phyloP scores from a whole-genome alignment of 2,329 filamentous ascomycete genomes.

The Mariannaea sp. region DNA sequence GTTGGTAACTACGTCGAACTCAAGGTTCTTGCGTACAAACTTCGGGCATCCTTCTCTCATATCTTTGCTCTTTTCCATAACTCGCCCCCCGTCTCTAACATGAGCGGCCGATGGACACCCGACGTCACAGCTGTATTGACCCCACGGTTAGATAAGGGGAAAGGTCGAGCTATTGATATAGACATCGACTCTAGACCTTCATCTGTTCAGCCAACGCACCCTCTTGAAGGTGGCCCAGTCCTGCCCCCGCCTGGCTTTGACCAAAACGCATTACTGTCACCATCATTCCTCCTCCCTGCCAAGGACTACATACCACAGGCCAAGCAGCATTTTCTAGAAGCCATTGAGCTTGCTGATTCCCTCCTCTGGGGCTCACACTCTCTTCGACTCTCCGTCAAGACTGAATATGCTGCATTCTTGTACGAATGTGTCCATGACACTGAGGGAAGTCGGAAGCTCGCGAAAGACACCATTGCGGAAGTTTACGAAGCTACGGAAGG shows the following conservation, averaged over 20 bases:
- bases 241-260: constrained; percentile 61
- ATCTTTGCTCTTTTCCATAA: constrained; percentile 98
- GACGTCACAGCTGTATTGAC: constrained; percentile 48
- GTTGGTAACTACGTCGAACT: constrained; percentile 79
- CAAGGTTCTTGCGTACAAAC: constrained; percentile 87
- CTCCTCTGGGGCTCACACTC: constrained; percentile 88
- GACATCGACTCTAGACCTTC: constrained; percentile 48
- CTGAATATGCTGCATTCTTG: constrained; percentile 90
- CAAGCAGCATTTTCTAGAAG: constrained; percentile 78
- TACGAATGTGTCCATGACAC: constrained; percentile 90
- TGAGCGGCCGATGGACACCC: constrained; percentile 55
- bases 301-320: constrained; percentile 84
- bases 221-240: constrained; percentile 64
- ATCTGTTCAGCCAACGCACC: constrained; percentile 54
- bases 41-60: constrained; percentile 93
- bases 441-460: constrained; percentile 74
- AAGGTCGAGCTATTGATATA: constrained; percentile 52
- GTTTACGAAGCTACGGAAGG: constrained; percentile 91
- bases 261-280: constrained; percentile 48
- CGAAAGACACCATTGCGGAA: constrained; percentile 82
- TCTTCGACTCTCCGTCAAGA: constrained; percentile 83
- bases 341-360: constrained; percentile 72
- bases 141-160: constrained; percentile 51
- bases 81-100: constrained; percentile 73
- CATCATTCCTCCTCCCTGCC: constrained; percentile 79